These are phyloP conservation scores for Aspergillus tanneri DNA, from an alignment of 2,329 filamentous ascomycete species.

Conservation along the genomic window DNA sequence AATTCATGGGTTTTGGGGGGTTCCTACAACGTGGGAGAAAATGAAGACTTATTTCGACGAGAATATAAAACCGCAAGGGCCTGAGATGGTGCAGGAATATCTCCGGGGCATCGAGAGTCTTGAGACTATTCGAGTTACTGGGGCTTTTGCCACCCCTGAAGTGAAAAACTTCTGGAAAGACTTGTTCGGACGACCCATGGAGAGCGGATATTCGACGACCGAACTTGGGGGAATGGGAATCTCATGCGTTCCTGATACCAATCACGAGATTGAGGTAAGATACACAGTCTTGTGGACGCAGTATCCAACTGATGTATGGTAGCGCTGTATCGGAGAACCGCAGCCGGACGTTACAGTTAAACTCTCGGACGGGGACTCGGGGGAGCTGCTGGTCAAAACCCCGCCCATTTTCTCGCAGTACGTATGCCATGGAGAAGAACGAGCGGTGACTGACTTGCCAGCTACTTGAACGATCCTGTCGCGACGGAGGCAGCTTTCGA, in stretches of 20 bases:
- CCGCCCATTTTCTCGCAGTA: slow-evolving; percentile 23
- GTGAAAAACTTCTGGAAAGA: neutral
- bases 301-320: neutral
- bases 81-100: neutral
- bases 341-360: slow-evolving; percentile 1
- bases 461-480: slow-evolving; percentile 8
- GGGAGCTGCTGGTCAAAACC: slow-evolving; percentile 11
- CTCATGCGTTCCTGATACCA: neutral
- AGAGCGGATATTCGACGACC: neutral
- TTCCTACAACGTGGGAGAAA: neutral
- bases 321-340: neutral
- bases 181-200: neutral
- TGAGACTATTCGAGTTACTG: neutral
- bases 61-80: neutral
- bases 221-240: neutral
- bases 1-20: neutral
- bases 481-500: slow-evolving; percentile 10
- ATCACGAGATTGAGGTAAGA: neutral
- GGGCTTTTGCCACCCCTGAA: neutral
- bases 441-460: neutral
- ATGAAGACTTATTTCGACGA: neutral
- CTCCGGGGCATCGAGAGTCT: neutral
- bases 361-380: slow-evolving; percentile 9
- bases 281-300: neutral
- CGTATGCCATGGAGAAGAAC: neutral